phyloP scores from a whole-genome alignment of 306 rosid species.

The Styphnolobium japonicum region DNA sequence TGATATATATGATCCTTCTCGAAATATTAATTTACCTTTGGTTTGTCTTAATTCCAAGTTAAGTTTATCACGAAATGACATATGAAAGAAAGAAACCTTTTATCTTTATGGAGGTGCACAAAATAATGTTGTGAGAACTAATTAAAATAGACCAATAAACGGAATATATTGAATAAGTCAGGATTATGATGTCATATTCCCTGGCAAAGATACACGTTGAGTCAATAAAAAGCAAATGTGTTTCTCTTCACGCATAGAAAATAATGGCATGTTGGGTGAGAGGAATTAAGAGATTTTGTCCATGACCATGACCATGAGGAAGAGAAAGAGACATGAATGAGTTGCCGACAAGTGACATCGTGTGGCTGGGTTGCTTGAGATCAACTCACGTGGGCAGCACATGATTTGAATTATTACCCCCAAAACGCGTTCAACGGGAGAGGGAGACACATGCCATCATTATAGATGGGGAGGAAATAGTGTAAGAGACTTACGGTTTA shows the following conservation, averaged over 20 bases:
- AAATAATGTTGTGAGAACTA: background rate
- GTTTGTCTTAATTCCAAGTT: background rate
- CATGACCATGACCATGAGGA: background rate
- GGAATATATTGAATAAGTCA: background rate
- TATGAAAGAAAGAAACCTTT: background rate
- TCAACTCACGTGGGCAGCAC: conserved; percentile 43
- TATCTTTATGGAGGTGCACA: background rate
- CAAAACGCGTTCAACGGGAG: conserved; percentile 31
- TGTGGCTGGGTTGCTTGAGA: background rate
- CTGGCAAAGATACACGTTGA: background rate
- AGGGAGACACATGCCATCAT: background rate
- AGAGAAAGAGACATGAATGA: background rate
- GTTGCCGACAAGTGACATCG: conserved; percentile 36
- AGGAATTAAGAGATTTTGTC: background rate
- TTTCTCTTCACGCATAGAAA: conserved; percentile 31
- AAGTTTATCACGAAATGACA: background rate
- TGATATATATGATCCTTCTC: background rate
- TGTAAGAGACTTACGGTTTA: too few species aligned
- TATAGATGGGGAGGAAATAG: too few species aligned
- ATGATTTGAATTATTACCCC: conserved; percentile 19
- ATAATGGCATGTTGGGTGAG: conserved; percentile 34
- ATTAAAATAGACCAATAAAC: background rate
- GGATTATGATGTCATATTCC: background rate
- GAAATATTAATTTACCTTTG: background rate
- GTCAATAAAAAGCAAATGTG: conserved; percentile 33